Evolutionary conservation across 768 basidiomycete genomes (phyloP).

Genomic region (Lentinula sp.): DNA sequence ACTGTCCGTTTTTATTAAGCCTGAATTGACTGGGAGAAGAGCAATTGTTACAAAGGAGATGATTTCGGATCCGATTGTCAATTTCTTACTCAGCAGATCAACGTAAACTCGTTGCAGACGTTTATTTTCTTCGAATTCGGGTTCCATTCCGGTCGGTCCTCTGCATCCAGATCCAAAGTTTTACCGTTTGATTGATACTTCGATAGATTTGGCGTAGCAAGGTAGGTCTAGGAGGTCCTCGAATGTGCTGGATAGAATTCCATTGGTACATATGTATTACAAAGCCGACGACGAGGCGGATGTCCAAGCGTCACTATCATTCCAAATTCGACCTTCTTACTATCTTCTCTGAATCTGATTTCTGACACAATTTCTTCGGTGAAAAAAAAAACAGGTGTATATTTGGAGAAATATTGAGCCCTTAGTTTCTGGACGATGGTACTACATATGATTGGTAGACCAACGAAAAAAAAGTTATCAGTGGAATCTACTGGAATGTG

Average conservation of each 20-base stretch:
- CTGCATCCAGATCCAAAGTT: not conserved
- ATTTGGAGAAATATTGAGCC: too few relatives aligned
- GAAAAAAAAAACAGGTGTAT: too few relatives aligned
- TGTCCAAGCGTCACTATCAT: not conserved
- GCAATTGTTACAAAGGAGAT: conserved; percentile 1
- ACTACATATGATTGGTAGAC: too few relatives aligned
- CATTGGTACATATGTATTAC: not conserved
- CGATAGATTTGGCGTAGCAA: not conserved
- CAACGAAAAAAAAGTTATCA: too few relatives aligned
- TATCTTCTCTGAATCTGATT: not conserved
- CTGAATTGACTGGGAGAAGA: not conserved
- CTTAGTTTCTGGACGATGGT: too few relatives aligned
- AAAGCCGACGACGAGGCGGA: not conserved
- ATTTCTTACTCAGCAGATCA: not conserved
- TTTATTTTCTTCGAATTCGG: not conserved
- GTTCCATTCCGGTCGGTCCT: not conserved
- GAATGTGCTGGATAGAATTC: not conserved
- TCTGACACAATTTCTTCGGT: not conserved
- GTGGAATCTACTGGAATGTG: too few relatives aligned
- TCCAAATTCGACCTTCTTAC: not conserved
- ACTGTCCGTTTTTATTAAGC: not conserved
- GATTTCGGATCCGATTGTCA: not conserved
- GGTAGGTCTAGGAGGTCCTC: not conserved
- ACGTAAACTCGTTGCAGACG: not conserved
- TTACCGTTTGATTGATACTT: not conserved